Evolutionary conservation across 371 early-diverging fungal genomes (phyloP), one percentile per base, ranked within the genome.

Genomic region (Mortierella sp.): DNA sequence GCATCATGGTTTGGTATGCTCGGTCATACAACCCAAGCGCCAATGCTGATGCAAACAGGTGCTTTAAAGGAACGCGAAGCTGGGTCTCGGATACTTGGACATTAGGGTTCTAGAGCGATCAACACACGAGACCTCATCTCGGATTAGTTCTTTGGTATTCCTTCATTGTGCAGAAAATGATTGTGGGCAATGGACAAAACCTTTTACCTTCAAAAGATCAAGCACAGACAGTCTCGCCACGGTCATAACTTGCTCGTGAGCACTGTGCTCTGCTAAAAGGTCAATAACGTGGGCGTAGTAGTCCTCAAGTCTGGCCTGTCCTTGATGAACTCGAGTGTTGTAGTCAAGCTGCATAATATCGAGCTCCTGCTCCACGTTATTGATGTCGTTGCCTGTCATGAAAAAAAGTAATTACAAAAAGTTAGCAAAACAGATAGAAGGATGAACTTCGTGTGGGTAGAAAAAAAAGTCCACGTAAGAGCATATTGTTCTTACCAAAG

Each of bases 291-390:
- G 79, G 48, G 65, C 49, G 32, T 78, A 85, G 41, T 85, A 85
- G 49, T 85, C 82, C 41, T 84, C 81, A 16, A 81, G 71, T n/a
- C 70, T 78, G 7, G 84, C 77, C 21, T 80, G 84, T 6, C 80
- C 84, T 24, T 73, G 68, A n/a, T 49, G 48, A 43, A 74, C 41
- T 3, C 80, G 74, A 21, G 58, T 70, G 12, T 46, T 38, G n/a
- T 85, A 85, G 43, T 85, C 86, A 71, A 74, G 51, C 32, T 76
- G 82, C 77, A 85, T 78, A 38, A 85, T 79, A 29, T 85, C 86
- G 46, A 85, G 77, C 35, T 85, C 82, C 70, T 82, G 82, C 11
- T 85, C 86, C 14, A 82, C 82, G 38, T 55, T 73, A 16, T 76
- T 74, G 27, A 85, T 51, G 60, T 77, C 86, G 49, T 82, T 85